Evolutionary conservation across 495 filamentous ascomycete genomes (phyloP), one percentile per base, ranked within the genome.

Genomic region (Chaetomidium leptoderma): DNA sequence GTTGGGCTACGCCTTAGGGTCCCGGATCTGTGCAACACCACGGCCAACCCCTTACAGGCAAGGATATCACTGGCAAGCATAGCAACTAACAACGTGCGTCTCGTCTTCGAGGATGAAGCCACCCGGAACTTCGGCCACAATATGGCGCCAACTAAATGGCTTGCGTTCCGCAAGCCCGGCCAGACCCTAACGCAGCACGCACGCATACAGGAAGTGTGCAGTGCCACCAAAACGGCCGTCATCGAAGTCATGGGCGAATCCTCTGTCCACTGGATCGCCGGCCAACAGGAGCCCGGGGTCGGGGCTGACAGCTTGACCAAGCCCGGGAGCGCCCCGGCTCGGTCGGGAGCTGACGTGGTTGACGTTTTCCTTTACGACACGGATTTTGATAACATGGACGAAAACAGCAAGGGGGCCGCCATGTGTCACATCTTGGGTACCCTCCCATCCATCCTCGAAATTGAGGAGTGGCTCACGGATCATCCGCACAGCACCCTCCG

Each of bases 391-490:
- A 47, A 60, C 7, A 36, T 78, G 24, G 21, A 49, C 5, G 56
- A 66, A 1, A 4, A 24, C 0, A 55, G 70, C 1, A 92, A 91
- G 66, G 75, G 74, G 10, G 55, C 63, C 1, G 71, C 75, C 8
- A 81, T 95, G 37, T 58, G 74, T n/a, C 66, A 73, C 30, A 63
- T 95, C 3, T 71, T 96, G 0, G 76, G 86, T 24, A 83, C 80
- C 0, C 75, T 96, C 3, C 92, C 92, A 0, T 72, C 74, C 21
- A 78, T 96, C 7, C 57, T 70, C 30, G 67, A 81, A 0, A 89
- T 96, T 80, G 78, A 71, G 53, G 51, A 66, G 0, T 93, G 81
- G 63, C 73, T 96, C 19, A 59, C 68, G 39, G 59, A 61, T 7
- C 65, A 67, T 51, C 71, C 60, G 21, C 72, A 71, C 40, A 74